Evolutionary conservation across 129 eudicot species (phyloP), one percentile per base, ranked within the genome.

Genomic region (Oenanthe sinensis): DNA sequence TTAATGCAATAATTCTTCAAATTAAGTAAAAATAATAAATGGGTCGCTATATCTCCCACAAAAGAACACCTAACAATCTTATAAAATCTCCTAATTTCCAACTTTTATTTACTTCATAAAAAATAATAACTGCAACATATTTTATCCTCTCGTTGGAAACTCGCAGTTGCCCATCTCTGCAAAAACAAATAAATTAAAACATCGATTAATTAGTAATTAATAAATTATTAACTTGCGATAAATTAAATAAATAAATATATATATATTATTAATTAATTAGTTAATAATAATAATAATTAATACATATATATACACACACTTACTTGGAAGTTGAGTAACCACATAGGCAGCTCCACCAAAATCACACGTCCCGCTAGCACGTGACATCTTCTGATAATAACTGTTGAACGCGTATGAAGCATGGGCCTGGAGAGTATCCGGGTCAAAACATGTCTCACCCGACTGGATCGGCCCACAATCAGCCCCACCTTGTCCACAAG

Each of bases 321-420:
- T 86, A 95, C 98, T 83, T 24, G 99, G 99, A 83, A 84, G 72
- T 82, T 96, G 96, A 33, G 97, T 84, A 80, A 96, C 97, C 9
- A 96, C 97, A 71, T 92, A 84, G 36, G 92, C 99, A 6, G 95
- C 97, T n/a, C 99, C 99, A 7, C 85, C 97, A 78, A 95, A 95
- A 77, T 91, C 79, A 75, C 99, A 95, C 74, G 97, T 83, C 22
- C 99, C 99, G 81, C 81, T 81, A 55, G 55, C 83, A 75, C 97
- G 88, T 28, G 84, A 58, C n/a, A 84, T 87, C 71, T 82, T 88
- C 77, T 92, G 99, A 47, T 96, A 96, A 45, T 92, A 96, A 75
- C 95, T 92, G 49, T 96, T 96, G 79, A 96, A 92, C 26, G 99
- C 99, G 43, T 92, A 96, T 0, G 97, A 92, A 48, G 97, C 97